Percentiles rank a stretch among this genome's conserved stretches.
Conservation (phyloP, 345 rosid genomes). For the Acer saccharum region DNA sequence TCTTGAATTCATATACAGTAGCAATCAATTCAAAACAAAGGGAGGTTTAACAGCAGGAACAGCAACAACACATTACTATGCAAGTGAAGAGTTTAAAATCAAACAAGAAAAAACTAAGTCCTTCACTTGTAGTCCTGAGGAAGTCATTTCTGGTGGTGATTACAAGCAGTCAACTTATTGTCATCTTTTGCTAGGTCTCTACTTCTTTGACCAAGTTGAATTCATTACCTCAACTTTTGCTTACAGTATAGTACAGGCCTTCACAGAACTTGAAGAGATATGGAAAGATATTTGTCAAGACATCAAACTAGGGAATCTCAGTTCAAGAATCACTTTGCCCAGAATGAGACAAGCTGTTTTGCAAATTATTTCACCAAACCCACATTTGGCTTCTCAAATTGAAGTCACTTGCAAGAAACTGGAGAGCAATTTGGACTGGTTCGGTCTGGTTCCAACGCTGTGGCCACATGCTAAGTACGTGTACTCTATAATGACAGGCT, state of each 20-base stretch:
- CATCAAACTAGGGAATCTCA: slow-evolving; percentile 57
- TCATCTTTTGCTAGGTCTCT: slow-evolving; percentile 87
- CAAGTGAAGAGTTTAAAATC: slow-evolving; percentile 84
- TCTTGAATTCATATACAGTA: slow-evolving; percentile 86
- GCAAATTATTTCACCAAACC: slow-evolving; percentile 56
- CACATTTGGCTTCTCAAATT: slow-evolving; percentile 50
- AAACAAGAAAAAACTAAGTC: slow-evolving; percentile 74
- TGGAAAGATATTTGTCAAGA: slow-evolving; percentile 80
- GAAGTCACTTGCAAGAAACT: slow-evolving; percentile 51
- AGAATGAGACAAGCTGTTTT: slow-evolving; percentile 62
- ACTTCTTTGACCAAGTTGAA: slow-evolving; percentile 58
- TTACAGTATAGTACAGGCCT: slow-evolving; percentile 82
- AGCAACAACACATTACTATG: slow-evolving; percentile 85
- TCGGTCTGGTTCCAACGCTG: slow-evolving; percentile 54
- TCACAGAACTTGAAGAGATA: slow-evolving; percentile 62
- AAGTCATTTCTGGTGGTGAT: slow-evolving; percentile 78
- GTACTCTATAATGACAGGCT: slow-evolving; percentile 94
- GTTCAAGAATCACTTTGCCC: slow-evolving; percentile 51
- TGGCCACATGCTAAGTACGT: slow-evolving; percentile 94
- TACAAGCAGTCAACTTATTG: slow-evolving; percentile 82
- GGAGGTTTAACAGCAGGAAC: slow-evolving; percentile 82
- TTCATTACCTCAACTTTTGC: slow-evolving; percentile 86
- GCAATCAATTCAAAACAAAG: slow-evolving; percentile 70
- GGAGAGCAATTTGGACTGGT: slow-evolving; percentile 49
- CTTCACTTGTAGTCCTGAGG: slow-evolving; percentile 85